Base-by-base conservation (phyloP, 2,329 filamentous ascomycete species). In the Aureobasidium mangrovei region DNA sequence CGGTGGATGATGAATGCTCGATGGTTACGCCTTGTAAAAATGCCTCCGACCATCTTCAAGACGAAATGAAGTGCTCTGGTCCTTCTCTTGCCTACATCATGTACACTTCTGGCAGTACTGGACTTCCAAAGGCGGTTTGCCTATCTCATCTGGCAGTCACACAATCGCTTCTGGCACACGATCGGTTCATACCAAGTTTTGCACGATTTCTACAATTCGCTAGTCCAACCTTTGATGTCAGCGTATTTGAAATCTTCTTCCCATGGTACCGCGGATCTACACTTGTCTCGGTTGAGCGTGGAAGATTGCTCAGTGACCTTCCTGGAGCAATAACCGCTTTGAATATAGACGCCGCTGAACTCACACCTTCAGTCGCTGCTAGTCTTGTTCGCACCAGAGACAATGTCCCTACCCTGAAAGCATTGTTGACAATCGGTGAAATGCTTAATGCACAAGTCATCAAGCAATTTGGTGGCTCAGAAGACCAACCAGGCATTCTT, bases 241-340 rank as follows among this genome's bases (percentile, higher is more conserved):
- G 88, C 0, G 85, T 95, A 4, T 96, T 96, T 66, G 91, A 96
- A 66, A 91, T 94, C 5, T 95, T 95, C 75, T 95, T 95, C 60
- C 86, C 91, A 0, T 73, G 91, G 12, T 85, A 83, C 58, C 77
- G 88, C 55, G 86, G 86, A 2, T 74, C 74, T 26, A 95, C 88
- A 0, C 72, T 96, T 2, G 80, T 91, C 45, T 80, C 81, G 54
- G 88, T 84, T 60, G 78, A 82, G 54, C 80, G 90, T 29, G 74
- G 76, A 46, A 74, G 80, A 33, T 81, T 95, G 74, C 75, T 96
- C 40, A 80, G 86, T 58, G 83, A 95, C 63, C 77, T 96, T 26
- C 82, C 86, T 0, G 77, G 72, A 0, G 76, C 82, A 8, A 81
- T 96, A 56, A 79, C 76, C 9, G 63, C 66, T 8, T 74, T 93